Base-by-base conservation (phyloP, 2,329 filamentous ascomycete genomes). In the Fusarium sp. region DNA sequence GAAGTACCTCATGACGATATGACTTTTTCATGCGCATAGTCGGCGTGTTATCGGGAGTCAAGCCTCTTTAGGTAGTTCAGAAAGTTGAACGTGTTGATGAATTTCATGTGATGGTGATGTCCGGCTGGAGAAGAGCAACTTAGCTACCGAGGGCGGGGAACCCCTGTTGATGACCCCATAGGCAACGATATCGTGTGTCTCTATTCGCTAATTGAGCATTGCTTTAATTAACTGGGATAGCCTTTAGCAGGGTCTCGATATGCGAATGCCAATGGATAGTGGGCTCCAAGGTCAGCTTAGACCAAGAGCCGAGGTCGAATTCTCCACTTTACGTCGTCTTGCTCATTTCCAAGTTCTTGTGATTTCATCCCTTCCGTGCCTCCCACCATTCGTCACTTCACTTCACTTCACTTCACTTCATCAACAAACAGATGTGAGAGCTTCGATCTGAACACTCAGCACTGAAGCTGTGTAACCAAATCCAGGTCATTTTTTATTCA, bases 341-440 rank as follows among this genome's bases (percentile, higher is more conserved):
- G 68, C 68, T 74, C 72, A 75, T 74, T 74, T 74, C 72, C 72
- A 75, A 52, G 72, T 74, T 69, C 64, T 70, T 73, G 61, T 70
- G 60, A 60, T 63, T 74, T 61, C 65, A 73, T 74, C 73, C 62
- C 59, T 67, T 44, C 75, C 50, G 23, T 40, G 33, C 33, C 50
- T 54, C 33, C 50, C 50, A 54, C 50, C 46, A 42, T 64, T 60
- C 43, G 43, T 28, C 32, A 49, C 38, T 46, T 23, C 28, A 47
- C 19, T 35, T 23, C 28, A 47, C 19, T 35, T 59, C 42, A 38
- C 37, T 37, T 37, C 43, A 23, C 62, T 35, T 33, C 50, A 46
- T 47, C 38, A 28, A 57, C 37, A 50, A 40, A 69, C 58, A 69
- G 33, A 69, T 69, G 66, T 69, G 66, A 69, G 32, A 65, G 66